Evolutionary conservation across 768 basidiomycete species (phyloP).

Genomic region (Pholiota microspora): DNA sequence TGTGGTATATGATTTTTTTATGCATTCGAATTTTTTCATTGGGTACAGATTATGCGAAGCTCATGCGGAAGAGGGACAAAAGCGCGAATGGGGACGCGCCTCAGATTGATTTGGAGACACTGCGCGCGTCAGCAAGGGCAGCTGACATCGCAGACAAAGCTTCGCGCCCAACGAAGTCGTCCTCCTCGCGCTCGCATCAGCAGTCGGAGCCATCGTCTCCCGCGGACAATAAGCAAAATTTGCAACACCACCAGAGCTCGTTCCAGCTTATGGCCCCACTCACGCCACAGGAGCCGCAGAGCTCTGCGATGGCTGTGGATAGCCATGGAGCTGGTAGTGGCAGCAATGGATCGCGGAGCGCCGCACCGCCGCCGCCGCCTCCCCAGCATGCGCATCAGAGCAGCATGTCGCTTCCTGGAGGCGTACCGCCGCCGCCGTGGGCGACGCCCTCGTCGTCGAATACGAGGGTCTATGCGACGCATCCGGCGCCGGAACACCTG

Average conservation of each 20-base stretch:
- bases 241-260: slow-evolving; percentile 51
- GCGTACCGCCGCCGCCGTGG: slow-evolving; percentile 28
- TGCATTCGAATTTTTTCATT: slow-evolving; percentile 1
- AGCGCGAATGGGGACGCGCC: slow-evolving; percentile 52
- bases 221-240: slow-evolving; percentile 22
- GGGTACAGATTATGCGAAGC: slow-evolving; percentile 72
- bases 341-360: slow-evolving; percentile 15
- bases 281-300: slow-evolving; percentile 8
- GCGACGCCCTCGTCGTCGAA: slow-evolving; percentile 17
- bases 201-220: slow-evolving; percentile 28
- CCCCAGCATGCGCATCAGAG: slow-evolving; percentile 14
- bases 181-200: slow-evolving; percentile 26
- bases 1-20: slow-evolving; percentile 2
- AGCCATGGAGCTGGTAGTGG: background rate
- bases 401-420: slow-evolving; percentile 13
- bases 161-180: slow-evolving; percentile 21
- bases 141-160: slow-evolving; percentile 43
- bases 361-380: slow-evolving; percentile 16
- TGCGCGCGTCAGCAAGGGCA: slow-evolving; percentile 70
- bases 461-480: slow-evolving; percentile 21
- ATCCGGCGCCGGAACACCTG: slow-evolving; percentile 28
- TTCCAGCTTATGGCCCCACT: slow-evolving; percentile 49
- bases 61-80: slow-evolving; percentile 79
- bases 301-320: slow-evolving; percentile 5
- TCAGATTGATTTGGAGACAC: slow-evolving; percentile 71